Conservation (phyloP, 2,329 filamentous ascomycete genomes). For the Diaporthe ilicicola region DNA sequence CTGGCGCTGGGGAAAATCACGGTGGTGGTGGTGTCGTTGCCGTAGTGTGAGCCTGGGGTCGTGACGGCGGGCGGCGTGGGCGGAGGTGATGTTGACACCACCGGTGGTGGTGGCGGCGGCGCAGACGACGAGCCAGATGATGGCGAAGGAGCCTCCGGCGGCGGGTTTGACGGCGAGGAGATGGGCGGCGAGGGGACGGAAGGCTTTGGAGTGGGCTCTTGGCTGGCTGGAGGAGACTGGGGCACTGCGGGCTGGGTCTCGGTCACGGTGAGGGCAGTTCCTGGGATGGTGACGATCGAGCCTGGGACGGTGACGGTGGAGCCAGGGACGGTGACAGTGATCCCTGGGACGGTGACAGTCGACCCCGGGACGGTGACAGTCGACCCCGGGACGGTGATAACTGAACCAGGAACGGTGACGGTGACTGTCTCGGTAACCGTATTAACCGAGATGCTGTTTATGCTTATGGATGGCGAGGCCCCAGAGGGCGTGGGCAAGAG, state of each 20-base stretch:
- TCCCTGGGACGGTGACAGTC: neutral
- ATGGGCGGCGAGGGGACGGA: neutral
- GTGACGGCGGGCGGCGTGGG: neutral
- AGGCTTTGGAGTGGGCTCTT: neutral
- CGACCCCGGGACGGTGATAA: neutral
- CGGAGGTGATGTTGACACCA: neutral
- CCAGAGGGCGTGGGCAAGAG: neutral
- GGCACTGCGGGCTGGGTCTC: neutral
- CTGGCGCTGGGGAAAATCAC: neutral
- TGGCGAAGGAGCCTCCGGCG: neutral
- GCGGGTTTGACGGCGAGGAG: no score
- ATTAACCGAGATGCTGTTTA: neutral
- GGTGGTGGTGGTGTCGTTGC: neutral
- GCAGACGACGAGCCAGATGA: neutral
- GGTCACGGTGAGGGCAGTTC: neutral
- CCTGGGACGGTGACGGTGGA: neutral
- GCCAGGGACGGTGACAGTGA: neutral
- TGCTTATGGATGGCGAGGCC: neutral
- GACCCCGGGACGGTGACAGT: neutral
- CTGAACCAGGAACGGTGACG: neutral
- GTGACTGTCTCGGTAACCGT: slow-evolving; percentile 18
- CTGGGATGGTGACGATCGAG: neutral
- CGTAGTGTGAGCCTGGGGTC: neutral
- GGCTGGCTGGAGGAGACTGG: neutral
- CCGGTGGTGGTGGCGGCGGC: neutral